Percentiles rank a stretch among this genome's conserved stretches.
Evolutionary conservation across 2,329 filamentous ascomycete genomes (phyloP).

Genomic region (Paecilomyces variotii): DNA sequence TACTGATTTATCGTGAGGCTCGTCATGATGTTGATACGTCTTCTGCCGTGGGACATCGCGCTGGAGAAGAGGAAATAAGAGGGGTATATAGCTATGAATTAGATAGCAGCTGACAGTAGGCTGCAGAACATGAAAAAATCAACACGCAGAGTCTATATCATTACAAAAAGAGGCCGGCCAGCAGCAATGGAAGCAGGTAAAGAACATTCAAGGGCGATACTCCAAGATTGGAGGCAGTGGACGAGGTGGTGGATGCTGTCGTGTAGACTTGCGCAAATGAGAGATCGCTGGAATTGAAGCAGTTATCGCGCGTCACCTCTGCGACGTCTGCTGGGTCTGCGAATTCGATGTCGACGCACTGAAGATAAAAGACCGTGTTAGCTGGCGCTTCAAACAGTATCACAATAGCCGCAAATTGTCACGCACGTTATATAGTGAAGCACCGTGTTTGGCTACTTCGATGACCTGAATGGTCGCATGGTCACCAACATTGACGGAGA

Average conservation of each 20-base stretch:
- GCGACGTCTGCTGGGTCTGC: constrained; percentile 68
- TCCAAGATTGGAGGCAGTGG: constrained; percentile 6
- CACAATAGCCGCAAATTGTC: background rate
- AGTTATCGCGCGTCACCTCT: constrained; percentile 72
- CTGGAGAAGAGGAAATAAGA: background rate
- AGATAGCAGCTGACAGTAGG: background rate
- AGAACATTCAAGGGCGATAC: constrained; percentile 9
- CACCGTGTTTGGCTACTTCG: constrained; percentile 75
- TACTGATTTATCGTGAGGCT: no score
- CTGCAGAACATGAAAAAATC: background rate
- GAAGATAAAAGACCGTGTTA: constrained; percentile 18
- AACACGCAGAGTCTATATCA: background rate
- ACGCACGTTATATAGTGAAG: constrained; percentile 70
- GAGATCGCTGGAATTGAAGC: constrained; percentile 77
- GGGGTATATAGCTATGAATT: background rate
- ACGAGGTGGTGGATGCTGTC: constrained; percentile 19
- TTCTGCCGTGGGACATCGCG: background rate
- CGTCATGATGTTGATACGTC: no score
- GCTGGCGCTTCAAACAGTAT: background rate
- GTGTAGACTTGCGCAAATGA: constrained; percentile 67
- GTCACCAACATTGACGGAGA: constrained; percentile 68
- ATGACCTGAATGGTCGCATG: constrained; percentile 85
- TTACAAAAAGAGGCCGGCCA: constrained; percentile 11
- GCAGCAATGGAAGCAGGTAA: constrained; percentile 17
- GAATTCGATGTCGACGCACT: constrained; percentile 95